phyloP scores from a whole-genome alignment of 306 rosid genomes.

The Calophaca sinica region DNA sequence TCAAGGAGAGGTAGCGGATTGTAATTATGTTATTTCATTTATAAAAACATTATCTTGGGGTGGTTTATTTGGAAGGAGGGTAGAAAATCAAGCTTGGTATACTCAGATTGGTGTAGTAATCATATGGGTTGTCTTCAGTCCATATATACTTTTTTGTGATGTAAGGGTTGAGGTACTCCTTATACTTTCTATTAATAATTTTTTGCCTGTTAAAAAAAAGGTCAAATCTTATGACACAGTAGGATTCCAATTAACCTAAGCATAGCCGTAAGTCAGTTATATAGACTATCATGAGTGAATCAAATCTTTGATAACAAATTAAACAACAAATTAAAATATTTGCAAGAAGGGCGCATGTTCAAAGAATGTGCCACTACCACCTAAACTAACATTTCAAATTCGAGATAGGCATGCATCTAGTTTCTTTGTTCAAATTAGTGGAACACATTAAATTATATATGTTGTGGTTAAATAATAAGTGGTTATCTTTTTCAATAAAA shows the following conservation, averaged over 20 bases:
- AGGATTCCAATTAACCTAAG: slow-evolving; percentile 18
- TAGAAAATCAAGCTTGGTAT: no score
- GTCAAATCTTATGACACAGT: slow-evolving; percentile 36
- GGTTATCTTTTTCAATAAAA: no score
- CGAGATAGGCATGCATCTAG: slow-evolving; percentile 56
- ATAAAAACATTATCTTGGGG: no score
- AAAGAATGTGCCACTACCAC: slow-evolving; percentile 47
- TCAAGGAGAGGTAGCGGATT: no score
- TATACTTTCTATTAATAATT: no score
- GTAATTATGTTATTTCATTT: no score
- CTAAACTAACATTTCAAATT: slow-evolving; percentile 61
- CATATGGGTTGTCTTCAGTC: no score
- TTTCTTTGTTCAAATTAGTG: slow-evolving; percentile 42
- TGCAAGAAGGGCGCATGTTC: slow-evolving; percentile 51
- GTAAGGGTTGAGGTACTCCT: no score
- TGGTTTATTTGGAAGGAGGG: no score
- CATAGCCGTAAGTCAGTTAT: slow-evolving; percentile 27
- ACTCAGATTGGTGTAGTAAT: no score
- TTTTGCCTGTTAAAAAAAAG: no score
- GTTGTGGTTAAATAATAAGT: slow-evolving; percentile 39
- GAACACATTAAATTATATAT: slow-evolving; percentile 39
- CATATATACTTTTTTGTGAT: no score
- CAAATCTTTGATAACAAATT: slow-evolving; percentile 47
- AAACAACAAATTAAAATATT: not conserved
- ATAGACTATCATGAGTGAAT: slow-evolving; percentile 46